phyloP scores from a whole-genome alignment of 1,284 basidiomycete genomes.

The Cutaneotrichosporon daszewskae region DNA sequence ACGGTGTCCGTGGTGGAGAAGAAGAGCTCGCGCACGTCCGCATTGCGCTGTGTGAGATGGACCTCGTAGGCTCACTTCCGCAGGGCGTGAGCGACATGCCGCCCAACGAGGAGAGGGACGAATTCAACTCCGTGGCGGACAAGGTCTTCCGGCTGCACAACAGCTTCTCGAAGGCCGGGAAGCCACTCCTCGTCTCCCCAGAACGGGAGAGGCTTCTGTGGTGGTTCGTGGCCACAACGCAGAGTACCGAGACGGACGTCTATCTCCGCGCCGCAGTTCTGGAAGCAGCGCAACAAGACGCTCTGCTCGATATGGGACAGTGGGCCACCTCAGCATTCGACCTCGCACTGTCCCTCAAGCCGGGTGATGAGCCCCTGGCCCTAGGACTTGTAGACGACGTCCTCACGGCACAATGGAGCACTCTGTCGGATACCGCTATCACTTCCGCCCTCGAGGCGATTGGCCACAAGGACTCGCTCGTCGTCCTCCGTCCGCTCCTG shows the following conservation, averaged over 20 bases:
- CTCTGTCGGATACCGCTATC: conserved; percentile 6
- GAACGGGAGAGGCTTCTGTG: conserved; percentile 9
- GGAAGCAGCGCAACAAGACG: conserved; percentile 45
- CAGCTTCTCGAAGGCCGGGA: background rate
- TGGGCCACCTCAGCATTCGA: conserved; percentile 20
- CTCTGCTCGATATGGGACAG: conserved; percentile 8
- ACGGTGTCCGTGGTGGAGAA: conserved; percentile 62
- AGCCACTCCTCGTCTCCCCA: conserved; percentile 2
- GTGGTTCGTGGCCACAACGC: conserved; percentile 13
- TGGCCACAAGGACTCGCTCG: conserved; percentile 34
- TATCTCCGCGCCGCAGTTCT: conserved; percentile 57
- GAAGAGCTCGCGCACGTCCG: conserved; percentile 49
- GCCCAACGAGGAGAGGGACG: background rate
- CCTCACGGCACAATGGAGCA: conserved; percentile 27
- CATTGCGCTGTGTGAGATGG: conserved; percentile 8
- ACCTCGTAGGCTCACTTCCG: conserved; percentile 7
- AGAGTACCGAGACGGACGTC: conserved; percentile 4
- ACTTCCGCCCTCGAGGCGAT: conserved; percentile 10
- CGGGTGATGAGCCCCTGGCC: conserved; percentile 45
- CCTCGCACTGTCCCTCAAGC: conserved; percentile 22
- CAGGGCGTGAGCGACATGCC: conserved; percentile 3
- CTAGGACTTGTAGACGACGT: conserved; percentile 41
- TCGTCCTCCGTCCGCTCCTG: conserved; percentile 47
- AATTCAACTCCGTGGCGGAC: conserved; percentile 6
- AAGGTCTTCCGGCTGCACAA: conserved; percentile 16